Base-by-base conservation (phyloP, 352 stramenopile genomes). In the Globisporangium ultimum region DNA sequence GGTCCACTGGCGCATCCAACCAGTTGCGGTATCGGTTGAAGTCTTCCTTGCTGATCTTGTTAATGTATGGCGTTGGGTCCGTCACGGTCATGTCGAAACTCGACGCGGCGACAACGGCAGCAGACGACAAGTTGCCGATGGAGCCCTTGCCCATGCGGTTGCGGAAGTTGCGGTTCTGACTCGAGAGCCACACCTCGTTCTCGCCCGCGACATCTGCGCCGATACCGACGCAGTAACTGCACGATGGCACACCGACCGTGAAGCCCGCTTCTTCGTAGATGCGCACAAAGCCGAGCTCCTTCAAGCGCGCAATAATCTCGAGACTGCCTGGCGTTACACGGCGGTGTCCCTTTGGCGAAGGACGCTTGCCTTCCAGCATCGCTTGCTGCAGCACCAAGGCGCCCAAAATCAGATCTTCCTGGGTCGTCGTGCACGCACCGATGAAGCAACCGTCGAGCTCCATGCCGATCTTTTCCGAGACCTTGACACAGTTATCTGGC, bases 81-180 rank as follows among this genome's bases (percentile, higher is more conserved):
- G 71, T 67, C 50, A 93, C 84, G 45, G 84, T 64, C 84, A 93
- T 93, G 48, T 76, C 66, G 43, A 93, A 93, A 62, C 79, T 90
- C 15, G 84, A 93, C 2, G 84, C 84, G 6, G 84, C 84, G 24
- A 93, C 81, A 22, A 74, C 70, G 13, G 78, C 78, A 9, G 84
- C 84, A 36, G 81, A 91, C 36, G 66, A 77, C 46, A 93, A 57
- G 66, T 93, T 89, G 12, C 79, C 84, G 40, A 93, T 90, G 9
- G 77, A 87, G n/a, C 84, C 84, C 55, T 76, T 86, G 60, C 84
- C 84, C 84, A 93, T 93, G 42, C 84, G 84, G 66, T 93, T 93
- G 59, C 78, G 81, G 64, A 90, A 93, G 75, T 93, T 93, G 52
- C 84, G 81, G 76, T 93, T 93, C 68, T 93, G 84, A 45, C 76